Evolutionary conservation across 148 eudicot species (phyloP).

Genomic region (Rhododendron vialii): DNA sequence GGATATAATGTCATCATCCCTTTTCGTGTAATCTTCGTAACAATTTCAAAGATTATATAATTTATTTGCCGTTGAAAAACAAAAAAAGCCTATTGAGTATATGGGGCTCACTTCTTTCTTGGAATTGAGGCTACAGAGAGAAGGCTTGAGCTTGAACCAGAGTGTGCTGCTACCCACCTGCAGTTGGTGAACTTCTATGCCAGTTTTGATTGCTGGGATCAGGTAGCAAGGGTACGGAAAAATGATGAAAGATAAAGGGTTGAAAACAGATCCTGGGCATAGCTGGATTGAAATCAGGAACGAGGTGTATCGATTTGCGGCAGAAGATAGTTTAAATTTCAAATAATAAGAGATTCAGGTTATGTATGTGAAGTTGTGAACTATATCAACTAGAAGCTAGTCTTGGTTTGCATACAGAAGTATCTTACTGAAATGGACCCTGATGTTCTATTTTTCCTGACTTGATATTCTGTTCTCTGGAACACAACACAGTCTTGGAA

Average conservation of each 20-base stretch:
- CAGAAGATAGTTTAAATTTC: background rate
- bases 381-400: background rate
- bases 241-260: background rate
- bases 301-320: background rate
- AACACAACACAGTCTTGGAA: background rate
- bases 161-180: background rate
- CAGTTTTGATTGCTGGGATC: background rate
- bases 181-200: constrained; percentile 2
- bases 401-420: background rate
- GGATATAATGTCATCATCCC: no score
- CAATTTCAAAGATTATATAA: no score
- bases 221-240: background rate
- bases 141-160: background rate
- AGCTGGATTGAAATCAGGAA: background rate
- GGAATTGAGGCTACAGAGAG: background rate
- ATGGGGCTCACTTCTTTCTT: background rate
- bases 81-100: background rate
- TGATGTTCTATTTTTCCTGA: background rate
- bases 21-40: no score
- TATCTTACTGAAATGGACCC: background rate
- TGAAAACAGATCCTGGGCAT: background rate
- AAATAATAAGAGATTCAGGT: background rate
- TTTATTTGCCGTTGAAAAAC: no score
- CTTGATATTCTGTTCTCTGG: background rate
- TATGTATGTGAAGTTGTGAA: background rate